These are phyloP conservation scores for Aspergillus terreus DNA, from an alignment of 2,329 filamentous ascomycete species.

Conservation along the genomic window DNA sequence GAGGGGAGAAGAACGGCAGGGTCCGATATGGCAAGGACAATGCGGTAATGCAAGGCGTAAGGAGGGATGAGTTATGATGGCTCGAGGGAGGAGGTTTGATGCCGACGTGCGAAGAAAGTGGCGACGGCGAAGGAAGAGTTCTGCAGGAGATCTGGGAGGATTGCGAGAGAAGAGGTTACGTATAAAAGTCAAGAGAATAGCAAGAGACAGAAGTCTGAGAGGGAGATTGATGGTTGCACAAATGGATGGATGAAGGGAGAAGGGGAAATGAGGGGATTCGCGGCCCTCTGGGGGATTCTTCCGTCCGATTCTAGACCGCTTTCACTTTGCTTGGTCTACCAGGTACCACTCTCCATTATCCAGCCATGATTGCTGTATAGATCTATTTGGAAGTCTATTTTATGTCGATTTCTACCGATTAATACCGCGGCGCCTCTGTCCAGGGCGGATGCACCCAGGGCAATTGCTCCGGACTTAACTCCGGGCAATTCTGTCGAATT, in stretches of 20 bases:
- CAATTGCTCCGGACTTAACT: constrained; percentile 51
- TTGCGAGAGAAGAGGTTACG: too few species aligned
- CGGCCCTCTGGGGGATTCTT: neutral
- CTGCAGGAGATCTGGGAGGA: too few species aligned
- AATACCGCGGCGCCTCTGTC: constrained; percentile 37
- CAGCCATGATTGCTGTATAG: too few species aligned
- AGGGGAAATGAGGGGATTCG: neutral
- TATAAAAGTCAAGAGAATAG: neutral
- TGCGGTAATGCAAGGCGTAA: neutral
- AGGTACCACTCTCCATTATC: too few species aligned
- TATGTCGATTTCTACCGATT: neutral
- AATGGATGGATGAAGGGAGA: neutral
- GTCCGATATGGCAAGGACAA: neutral
- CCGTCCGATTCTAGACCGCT: neutral
- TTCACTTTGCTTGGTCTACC: too few species aligned
- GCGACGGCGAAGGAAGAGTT: too few species aligned
- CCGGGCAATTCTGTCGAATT: constrained; percentile 52
- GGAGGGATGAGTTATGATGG: neutral
- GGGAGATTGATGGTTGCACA: neutral
- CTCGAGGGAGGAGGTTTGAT: too few species aligned
- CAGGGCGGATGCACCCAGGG: constrained; percentile 54
- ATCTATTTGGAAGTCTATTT: neutral
- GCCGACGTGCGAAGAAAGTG: too few species aligned
- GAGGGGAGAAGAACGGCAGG: neutral
- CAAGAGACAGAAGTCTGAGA: neutral